phyloP scores from a whole-genome alignment of 2,329 filamentous ascomycete genomes.

The Neodidymelliopsis sp. region DNA sequence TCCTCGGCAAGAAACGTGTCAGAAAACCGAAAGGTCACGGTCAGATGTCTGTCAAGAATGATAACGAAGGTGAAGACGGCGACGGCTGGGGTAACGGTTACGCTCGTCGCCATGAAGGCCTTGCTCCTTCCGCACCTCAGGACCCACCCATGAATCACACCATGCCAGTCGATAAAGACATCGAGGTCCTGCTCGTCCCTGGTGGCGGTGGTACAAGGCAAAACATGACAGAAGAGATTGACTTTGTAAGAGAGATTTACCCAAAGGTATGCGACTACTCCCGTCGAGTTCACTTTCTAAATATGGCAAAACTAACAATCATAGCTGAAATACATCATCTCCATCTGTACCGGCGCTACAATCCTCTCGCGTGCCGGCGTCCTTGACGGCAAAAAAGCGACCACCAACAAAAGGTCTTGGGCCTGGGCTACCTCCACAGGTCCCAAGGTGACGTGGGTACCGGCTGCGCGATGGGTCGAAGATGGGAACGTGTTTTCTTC shows the following conservation, averaged over 20 bases:
- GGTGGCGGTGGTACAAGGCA: conserved; percentile 63
- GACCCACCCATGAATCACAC: conserved; percentile 13
- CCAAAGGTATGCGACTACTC: conserved; percentile 50
- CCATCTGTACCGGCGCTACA: conserved; percentile 70
- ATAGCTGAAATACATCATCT: conserved; percentile 61
- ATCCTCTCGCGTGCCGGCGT: conserved; percentile 66
- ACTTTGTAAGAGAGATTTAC: conserved; percentile 58
- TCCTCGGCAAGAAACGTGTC: conserved; percentile 41
- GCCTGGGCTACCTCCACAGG: conserved; percentile 54
- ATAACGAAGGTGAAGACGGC: conserved; percentile 1
- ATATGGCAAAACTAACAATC: not conserved
- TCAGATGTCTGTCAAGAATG: not conserved
- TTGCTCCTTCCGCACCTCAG: not conserved
- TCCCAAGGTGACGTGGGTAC: conserved; percentile 63
- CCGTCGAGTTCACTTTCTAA: conserved; percentile 24
- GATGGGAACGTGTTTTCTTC: conserved; percentile 73
- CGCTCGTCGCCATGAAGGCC: conserved; percentile 16
- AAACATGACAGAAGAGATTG: conserved; percentile 49
- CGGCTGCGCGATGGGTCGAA: conserved; percentile 64
- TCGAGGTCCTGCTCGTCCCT: conserved; percentile 71
- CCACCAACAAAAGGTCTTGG: conserved; percentile 70
- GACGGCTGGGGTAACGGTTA: conserved; percentile 18
- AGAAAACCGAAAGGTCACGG: conserved; percentile 5
- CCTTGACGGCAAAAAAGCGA: conserved; percentile 66
- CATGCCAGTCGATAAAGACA: conserved; percentile 29